Base-by-base conservation (phyloP, 2,329 filamentous ascomycete species). In the Botryosphaeria dothidea region DNA sequence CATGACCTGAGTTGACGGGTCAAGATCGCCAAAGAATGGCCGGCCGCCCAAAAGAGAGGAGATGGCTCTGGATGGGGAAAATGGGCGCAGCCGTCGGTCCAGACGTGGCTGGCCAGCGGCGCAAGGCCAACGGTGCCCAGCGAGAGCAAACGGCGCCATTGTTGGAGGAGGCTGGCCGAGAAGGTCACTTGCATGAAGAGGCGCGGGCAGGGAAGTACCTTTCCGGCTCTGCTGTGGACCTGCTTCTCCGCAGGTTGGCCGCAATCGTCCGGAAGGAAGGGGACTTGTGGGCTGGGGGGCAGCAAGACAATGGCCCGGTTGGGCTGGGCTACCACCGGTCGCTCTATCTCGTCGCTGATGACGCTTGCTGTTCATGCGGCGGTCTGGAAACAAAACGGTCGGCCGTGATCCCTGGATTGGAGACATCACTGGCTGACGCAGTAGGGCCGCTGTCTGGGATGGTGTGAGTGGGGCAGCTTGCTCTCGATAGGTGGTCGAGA, bases 311-410 rank as follows among this genome's bases (percentile, higher is more conserved):
- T 19, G 27, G 17, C 17, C 49, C n/a, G 49, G 49, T 23, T 52
- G 48, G 45, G 8, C 27, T 52, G 23, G 27, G n/a, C n/a, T n/a
- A 6, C 15, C 17, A 41, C 9, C 38, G 17, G 38, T 41, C 38
- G 17, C 38, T n/a, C n/a, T 41, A 15, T 41, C 38, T 15, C 17
- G 38, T 41, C n/a, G n/a, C 41, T 23, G 21, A 23, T 48, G 19
- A 25, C 46, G 23, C 8, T 17, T n/a, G 46, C 34, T 36, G 19
- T 45, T 25, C 36, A 43, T 41, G 54, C 54, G 17, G 51, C 52
- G 52, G 52, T 57, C 52, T 57, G 52, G 52, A 57, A 60, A 45
- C 56, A n/a, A 60, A 60, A 60, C 56, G 56, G 56, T 60, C 41
- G 56, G 56, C 54, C 38, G 41, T n/a, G 56, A 60, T 46, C 56